These are phyloP conservation scores for Leccinum boreale DNA, from an alignment of 768 basidiomycete genomes.

Conservation along the genomic window DNA sequence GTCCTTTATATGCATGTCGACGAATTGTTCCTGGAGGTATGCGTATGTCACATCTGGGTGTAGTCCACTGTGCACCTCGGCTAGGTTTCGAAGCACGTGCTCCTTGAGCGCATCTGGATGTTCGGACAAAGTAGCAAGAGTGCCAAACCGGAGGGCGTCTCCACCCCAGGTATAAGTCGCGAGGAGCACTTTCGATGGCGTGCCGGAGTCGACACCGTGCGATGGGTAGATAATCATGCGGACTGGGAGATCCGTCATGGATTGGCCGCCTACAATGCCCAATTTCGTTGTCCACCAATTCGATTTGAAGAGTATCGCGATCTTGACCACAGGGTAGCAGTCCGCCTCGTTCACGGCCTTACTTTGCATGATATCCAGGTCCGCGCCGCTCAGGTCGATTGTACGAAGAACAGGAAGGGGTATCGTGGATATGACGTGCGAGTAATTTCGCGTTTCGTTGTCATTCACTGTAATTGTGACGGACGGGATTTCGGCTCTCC, in stretches of 20 bases:
- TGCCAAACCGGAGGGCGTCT: background rate
- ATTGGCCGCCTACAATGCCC: slow-evolving; percentile 9
- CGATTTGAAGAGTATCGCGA: slow-evolving; percentile 9
- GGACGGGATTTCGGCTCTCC: background rate
- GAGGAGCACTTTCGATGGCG: slow-evolving; percentile 11
- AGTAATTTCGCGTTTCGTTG: slow-evolving; percentile 4
- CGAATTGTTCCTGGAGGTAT: background rate
- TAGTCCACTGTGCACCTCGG: background rate
- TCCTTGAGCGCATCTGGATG: background rate
- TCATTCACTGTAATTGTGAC: slow-evolving; percentile 9
- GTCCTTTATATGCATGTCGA: slow-evolving; percentile 26
- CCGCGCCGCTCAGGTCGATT: slow-evolving; percentile 5
- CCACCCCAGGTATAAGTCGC: background rate
- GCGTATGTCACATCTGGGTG: slow-evolving; percentile 3
- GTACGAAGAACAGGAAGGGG: slow-evolving; percentile 6
- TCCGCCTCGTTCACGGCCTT: slow-evolving; percentile 1
- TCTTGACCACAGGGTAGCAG: background rate
- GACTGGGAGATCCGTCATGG: slow-evolving; percentile 11
- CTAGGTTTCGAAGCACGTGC: slow-evolving; percentile 1
- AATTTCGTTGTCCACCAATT: slow-evolving; percentile 14
- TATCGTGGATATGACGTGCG: slow-evolving; percentile 9
- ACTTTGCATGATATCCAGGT: slow-evolving; percentile 4
- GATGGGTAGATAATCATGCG: slow-evolving; percentile 8
- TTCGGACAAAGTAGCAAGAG: background rate
- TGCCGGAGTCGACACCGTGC: slow-evolving; percentile 1